Conservation (phyloP, 2,329 filamentous ascomycete species). For the Lachnellula subtilissima region DNA sequence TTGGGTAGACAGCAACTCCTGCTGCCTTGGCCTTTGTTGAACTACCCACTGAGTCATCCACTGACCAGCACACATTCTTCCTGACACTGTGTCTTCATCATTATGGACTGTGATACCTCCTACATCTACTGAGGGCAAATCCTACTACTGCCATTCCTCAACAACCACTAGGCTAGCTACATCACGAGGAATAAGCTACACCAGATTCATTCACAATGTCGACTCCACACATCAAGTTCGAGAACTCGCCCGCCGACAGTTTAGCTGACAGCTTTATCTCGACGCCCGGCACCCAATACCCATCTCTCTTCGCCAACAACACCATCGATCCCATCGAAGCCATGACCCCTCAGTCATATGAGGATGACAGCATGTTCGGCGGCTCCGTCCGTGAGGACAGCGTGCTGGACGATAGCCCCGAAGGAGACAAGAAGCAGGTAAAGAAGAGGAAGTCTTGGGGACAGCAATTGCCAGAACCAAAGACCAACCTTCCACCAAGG, state of each 20-base stretch:
- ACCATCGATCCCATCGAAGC: constrained; percentile 25
- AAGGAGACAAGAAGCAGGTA: constrained; percentile 61
- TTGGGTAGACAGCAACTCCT: not conserved
- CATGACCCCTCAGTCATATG: constrained; percentile 32
- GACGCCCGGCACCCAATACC: constrained; percentile 29
- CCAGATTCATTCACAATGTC: constrained; percentile 8
- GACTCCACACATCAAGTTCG: constrained; percentile 30
- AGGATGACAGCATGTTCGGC: constrained; percentile 31
- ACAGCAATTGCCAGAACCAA: constrained; percentile 91
- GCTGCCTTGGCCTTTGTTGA: not conserved
- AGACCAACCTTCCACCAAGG: constrained; percentile 92
- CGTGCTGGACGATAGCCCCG: constrained; percentile 23
- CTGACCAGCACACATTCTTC: not conserved
- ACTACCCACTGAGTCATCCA: constrained; percentile 5
- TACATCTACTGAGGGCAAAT: constrained; percentile 11
- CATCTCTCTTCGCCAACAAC: constrained; percentile 28
- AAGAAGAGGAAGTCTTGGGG: constrained; percentile 99
- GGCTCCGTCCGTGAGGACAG: constrained; percentile 21
- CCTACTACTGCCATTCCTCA: not conserved
- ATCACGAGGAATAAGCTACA: not conserved
- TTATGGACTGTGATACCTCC: not conserved
- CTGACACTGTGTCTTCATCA: constrained; percentile 11
- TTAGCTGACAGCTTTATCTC: constrained; percentile 32
- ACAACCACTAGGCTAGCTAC: not conserved
- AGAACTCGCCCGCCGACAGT: constrained; percentile 30